These are phyloP conservation scores for Jaminaea rosea DNA, from an alignment of 1,284 basidiomycete genomes.

Conservation along the genomic window DNA sequence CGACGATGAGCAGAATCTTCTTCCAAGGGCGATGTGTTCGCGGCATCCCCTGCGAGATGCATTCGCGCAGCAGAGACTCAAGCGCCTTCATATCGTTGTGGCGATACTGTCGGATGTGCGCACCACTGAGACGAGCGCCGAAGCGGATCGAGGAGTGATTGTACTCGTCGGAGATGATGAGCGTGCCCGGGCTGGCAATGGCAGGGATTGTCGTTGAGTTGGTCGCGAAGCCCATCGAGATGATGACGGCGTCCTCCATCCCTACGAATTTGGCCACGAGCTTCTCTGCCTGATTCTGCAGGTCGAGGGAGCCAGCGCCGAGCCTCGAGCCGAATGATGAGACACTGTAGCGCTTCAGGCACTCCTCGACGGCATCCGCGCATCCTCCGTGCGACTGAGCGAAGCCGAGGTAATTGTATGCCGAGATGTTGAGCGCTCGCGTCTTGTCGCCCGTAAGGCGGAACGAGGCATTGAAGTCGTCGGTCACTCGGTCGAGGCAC, in stretches of 20 bases:
- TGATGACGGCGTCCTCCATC: slow-evolving; percentile 75
- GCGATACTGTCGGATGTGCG: slow-evolving; percentile 85
- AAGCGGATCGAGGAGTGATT: slow-evolving; percentile 95
- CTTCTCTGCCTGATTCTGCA: slow-evolving; percentile 73
- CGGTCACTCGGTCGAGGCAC: slow-evolving; percentile 72
- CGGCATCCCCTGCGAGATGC: slow-evolving; percentile 92
- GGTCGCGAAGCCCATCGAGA: slow-evolving; percentile 96
- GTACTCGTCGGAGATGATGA: slow-evolving; percentile 93
- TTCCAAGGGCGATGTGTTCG: slow-evolving; percentile 97
- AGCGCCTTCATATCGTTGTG: slow-evolving; percentile 87
- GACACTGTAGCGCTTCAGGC: slow-evolving; percentile 55
- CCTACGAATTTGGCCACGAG: slow-evolving; percentile 85
- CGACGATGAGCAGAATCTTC: slow-evolving; percentile 90
- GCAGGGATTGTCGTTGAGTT: slow-evolving; percentile 94
- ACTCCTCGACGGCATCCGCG: slow-evolving; percentile 73
- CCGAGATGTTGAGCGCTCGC: slow-evolving; percentile 88
- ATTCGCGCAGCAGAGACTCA: slow-evolving; percentile 74
- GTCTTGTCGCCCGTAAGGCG: slow-evolving; percentile 68
- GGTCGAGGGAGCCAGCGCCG: slow-evolving; percentile 72
- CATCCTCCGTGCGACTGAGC: slow-evolving; percentile 87
- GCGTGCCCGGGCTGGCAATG: slow-evolving; percentile 76
- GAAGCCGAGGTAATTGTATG: slow-evolving; percentile 99
- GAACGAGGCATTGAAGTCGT: slow-evolving; percentile 74
- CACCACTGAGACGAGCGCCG: slow-evolving; percentile 80
- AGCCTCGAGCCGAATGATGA: slow-evolving; percentile 65